A percentile compares a stretch with the other conserved stretches of the same genome.
phyloP scores from a whole-genome alignment of 305 asterid species.

The Fraxinus velutina region DNA sequence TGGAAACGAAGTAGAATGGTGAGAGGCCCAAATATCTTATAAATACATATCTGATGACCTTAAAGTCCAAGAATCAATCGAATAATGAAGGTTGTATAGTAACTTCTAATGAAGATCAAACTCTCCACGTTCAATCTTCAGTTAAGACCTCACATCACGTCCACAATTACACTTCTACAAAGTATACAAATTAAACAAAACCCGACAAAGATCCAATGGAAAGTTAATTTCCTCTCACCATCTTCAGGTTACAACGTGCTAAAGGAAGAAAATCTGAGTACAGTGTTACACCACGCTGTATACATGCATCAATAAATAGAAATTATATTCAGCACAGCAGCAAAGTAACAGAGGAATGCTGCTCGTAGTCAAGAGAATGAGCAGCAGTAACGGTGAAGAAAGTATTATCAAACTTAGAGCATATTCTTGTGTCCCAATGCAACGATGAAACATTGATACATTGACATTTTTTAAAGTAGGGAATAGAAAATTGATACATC shows the following conservation, averaged over 20 bases:
- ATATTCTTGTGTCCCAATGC: background rate
- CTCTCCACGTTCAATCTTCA: background rate
- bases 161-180: background rate
- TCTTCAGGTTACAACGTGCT: background rate
- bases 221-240: background rate
- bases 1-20: background rate
- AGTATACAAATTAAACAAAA: background rate
- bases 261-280: background rate
- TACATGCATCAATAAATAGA: background rate
- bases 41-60: background rate
- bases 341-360: background rate
- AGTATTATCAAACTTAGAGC: background rate
- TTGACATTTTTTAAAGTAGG: background rate
- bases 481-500: background rate
- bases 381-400: constrained; percentile 13
- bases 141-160: background rate
- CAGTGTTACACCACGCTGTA: background rate
- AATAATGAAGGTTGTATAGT: background rate
- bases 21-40: background rate
- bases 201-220: background rate
- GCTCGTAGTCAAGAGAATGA: background rate
- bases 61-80: background rate
- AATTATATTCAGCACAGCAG: background rate
- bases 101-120: background rate
- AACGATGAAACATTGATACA: background rate